Evolutionary conservation across 345 rosid species (phyloP).

Genomic region (Alliaria petiolata): DNA sequence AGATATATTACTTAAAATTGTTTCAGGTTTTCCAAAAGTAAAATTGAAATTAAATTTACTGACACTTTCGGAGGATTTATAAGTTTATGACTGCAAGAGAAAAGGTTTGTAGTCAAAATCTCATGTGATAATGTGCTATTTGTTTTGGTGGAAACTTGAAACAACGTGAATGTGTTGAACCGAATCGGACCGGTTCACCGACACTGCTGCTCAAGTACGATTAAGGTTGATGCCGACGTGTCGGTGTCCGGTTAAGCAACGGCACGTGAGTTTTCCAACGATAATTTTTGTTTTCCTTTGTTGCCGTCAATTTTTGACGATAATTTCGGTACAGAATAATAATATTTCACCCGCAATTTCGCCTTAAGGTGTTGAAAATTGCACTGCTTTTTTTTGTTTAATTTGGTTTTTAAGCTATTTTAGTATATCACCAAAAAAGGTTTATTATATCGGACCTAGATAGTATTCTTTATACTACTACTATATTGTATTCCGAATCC

Average conservation of each 20-base stretch:
- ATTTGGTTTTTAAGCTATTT: too few relatives aligned
- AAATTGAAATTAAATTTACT: not conserved
- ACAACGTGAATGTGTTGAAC: not conserved
- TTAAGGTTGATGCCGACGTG: not conserved
- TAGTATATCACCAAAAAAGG: too few relatives aligned
- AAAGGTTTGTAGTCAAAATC: not conserved
- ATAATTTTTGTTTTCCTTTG: not conserved
- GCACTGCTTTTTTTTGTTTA: not conserved
- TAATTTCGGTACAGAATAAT: not conserved
- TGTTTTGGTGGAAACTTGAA: not conserved
- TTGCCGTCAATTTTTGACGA: not conserved
- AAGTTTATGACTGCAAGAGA: not conserved
- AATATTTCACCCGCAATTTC: constrained; percentile 12
- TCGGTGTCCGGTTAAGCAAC: constrained; percentile 2
- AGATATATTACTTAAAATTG: not conserved
- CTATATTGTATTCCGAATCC: not conserved
- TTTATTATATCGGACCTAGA: not conserved
- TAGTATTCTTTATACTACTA: not conserved
- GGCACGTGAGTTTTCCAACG: constrained; percentile 3
- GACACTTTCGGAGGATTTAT: not conserved
- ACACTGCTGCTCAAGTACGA: not conserved
- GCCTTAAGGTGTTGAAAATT: not conserved
- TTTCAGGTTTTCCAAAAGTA: not conserved
- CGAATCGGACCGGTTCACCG: constrained; percentile 17
- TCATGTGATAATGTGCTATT: constrained; percentile 8